phyloP scores from a whole-genome alignment of 2,329 filamentous ascomycete genomes.

The Polytolypa hystricis region DNA sequence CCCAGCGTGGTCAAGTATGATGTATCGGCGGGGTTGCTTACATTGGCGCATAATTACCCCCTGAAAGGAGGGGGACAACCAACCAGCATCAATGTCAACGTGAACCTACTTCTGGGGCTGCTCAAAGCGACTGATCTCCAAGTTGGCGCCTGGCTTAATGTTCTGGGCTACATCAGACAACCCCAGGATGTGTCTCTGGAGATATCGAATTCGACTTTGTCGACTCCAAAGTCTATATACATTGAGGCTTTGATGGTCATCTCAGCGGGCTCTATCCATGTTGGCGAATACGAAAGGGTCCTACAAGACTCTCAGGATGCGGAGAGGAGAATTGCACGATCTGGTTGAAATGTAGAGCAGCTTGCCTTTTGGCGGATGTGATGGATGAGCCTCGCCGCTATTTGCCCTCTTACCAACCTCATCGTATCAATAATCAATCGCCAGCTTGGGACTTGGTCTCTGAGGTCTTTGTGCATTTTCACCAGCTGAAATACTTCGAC shows the following conservation, averaged over 20 bases:
- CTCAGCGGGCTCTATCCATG: slow-evolving; percentile 59
- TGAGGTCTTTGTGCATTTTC: too few species aligned
- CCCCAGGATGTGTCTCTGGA: too few species aligned
- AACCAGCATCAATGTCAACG: slow-evolving; percentile 52
- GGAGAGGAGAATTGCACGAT: slow-evolving; percentile 18
- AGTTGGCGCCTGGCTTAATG: slow-evolving; percentile 77
- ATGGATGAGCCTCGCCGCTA: not conserved
- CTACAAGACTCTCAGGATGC: slow-evolving; percentile 32
- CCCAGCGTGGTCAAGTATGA: slow-evolving; percentile 50
- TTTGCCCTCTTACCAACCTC: not conserved
- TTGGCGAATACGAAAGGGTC: slow-evolving; percentile 59
- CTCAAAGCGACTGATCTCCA: slow-evolving; percentile 53
- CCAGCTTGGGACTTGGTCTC: too few species aligned
- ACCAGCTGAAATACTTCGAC: too few species aligned
- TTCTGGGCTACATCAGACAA: slow-evolving; percentile 70
- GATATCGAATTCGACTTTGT: slow-evolving; percentile 9
- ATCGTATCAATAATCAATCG: not conserved
- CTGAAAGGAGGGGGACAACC: slow-evolving; percentile 17
- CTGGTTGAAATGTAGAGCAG: slow-evolving; percentile 3
- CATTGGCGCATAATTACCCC: slow-evolving; percentile 58
- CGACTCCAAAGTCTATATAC: slow-evolving; percentile 24
- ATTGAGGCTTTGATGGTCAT: slow-evolving; percentile 72
- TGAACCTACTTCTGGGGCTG: slow-evolving; percentile 57
- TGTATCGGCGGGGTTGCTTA: slow-evolving; percentile 48
- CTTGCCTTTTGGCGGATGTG: too few species aligned